Evolutionary conservation across 75 land plant species (phyloP).

Genomic region (Pinus taeda): DNA sequence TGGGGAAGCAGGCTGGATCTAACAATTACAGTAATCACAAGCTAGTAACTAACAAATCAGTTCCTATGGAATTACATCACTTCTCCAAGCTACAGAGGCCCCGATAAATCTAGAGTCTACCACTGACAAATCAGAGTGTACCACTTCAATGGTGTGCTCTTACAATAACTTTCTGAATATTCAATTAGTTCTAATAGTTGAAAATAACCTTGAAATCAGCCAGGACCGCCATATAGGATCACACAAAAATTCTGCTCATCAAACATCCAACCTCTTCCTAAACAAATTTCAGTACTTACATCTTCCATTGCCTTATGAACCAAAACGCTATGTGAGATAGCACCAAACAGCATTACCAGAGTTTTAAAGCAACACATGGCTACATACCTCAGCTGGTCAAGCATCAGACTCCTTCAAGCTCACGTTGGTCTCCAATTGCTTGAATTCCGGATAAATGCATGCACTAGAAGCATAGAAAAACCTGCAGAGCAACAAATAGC

Average conservation of each 20-base stretch:
- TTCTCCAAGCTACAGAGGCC: background rate
- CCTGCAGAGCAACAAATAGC: slow-evolving; percentile 32
- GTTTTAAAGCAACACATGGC: too few relatives aligned
- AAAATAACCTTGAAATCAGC: too few relatives aligned
- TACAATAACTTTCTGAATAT: background rate
- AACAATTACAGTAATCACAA: background rate
- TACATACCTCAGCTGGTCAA: slow-evolving; percentile 87
- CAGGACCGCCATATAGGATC: too few relatives aligned
- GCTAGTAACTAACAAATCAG: background rate
- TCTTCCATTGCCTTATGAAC: background rate
- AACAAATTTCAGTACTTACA: background rate
- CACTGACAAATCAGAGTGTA: background rate
- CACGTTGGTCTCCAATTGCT: slow-evolving; percentile 31
- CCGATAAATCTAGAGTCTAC: background rate
- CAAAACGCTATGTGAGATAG: background rate
- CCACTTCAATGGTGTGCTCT: background rate
- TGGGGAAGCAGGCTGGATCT: background rate
- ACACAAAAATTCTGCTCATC: too few relatives aligned
- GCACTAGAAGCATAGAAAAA: slow-evolving; percentile 94
- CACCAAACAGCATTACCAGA: background rate
- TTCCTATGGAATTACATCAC: background rate
- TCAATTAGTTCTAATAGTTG: background rate
- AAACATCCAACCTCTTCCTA: background rate
- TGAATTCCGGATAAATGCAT: slow-evolving; percentile 85
- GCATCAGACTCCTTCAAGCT: slow-evolving; percentile 57